phyloP scores from a whole-genome alignment of 352 stramenopile genomes.

The Phytophthora citrophthora region DNA sequence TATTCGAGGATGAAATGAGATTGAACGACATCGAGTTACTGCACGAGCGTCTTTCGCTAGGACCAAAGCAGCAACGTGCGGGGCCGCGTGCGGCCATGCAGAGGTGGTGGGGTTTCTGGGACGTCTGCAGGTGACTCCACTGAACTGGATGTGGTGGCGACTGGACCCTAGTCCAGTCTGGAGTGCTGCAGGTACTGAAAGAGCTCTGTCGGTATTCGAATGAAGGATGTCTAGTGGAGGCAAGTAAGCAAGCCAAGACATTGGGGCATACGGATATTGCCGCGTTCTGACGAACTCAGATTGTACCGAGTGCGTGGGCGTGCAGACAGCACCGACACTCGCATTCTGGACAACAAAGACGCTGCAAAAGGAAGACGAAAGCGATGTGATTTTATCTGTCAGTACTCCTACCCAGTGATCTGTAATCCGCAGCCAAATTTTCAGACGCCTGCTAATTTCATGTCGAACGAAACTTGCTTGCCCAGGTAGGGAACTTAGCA shows the following conservation, averaged over 20 bases:
- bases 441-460: too few species aligned
- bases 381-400: too few species aligned
- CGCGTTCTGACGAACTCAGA: slow-evolving; percentile 25
- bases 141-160: slow-evolving; percentile 34
- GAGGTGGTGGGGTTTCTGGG: slow-evolving; percentile 33
- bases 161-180: background rate
- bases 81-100: slow-evolving; percentile 31
- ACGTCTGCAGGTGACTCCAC: slow-evolving; percentile 25
- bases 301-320: slow-evolving; percentile 29
- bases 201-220: slow-evolving; percentile 37
- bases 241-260: slow-evolving; percentile 28
- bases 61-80: slow-evolving; percentile 34
- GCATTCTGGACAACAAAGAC: slow-evolving; percentile 16
- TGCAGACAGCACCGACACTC: slow-evolving; percentile 35
- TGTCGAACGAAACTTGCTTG: too few species aligned
- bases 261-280: slow-evolving; percentile 27
- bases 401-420: too few species aligned
- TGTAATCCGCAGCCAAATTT: too few species aligned
- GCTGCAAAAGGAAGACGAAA: slow-evolving; percentile 31
- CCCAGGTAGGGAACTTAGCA: too few species aligned
- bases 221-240: slow-evolving; percentile 40
- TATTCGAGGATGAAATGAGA: slow-evolving; percentile 14
- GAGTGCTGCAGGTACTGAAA: slow-evolving; percentile 26
- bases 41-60: slow-evolving; percentile 36
- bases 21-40: slow-evolving; percentile 20